Percentiles rank a stretch among this genome's conserved stretches.
Evolutionary conservation across 1,284 basidiomycete genomes (phyloP).

Genomic region (Malassezia caprae): DNA sequence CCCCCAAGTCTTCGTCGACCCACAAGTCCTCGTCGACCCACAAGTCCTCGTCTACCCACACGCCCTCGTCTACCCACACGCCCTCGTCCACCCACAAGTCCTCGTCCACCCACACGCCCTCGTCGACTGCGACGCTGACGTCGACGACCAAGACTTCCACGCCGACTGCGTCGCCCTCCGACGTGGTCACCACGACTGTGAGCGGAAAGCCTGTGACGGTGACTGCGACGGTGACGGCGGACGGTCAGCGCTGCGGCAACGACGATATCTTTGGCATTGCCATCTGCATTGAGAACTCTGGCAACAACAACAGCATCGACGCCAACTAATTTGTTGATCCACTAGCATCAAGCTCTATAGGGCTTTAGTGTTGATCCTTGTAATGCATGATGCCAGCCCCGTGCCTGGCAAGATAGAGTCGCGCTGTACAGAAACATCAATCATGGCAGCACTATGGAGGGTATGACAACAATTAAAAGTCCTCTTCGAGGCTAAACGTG

Average conservation of each 20-base stretch:
- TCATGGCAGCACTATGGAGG: not conserved
- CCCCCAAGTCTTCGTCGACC: not conserved
- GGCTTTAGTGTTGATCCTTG: not conserved
- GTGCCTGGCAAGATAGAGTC: not conserved
- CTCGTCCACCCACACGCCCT: not conserved
- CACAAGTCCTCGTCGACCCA: not conserved
- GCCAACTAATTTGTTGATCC: not conserved
- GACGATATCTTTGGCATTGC: not conserved
- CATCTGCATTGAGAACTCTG: not conserved
- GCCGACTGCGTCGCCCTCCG: not conserved
- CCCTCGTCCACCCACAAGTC: not conserved
- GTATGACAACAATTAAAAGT: constrained; percentile 38
- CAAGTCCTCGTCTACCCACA: not conserved
- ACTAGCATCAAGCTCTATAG: not conserved
- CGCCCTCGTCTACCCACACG: not conserved
- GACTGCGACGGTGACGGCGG: not conserved
- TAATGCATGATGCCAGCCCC: not conserved
- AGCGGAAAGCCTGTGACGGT: not conserved
- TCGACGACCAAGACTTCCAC: not conserved
- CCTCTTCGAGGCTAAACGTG: constrained; percentile 47
- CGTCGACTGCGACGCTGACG: not conserved
- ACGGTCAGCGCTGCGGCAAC: not conserved
- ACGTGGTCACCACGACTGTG: not conserved
- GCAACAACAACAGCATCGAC: not conserved
- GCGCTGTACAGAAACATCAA: not conserved